Evolutionary conservation across 441 rosid genomes (phyloP), one percentile per base, ranked within the genome.

Genomic region (Melastoma candidum): DNA sequence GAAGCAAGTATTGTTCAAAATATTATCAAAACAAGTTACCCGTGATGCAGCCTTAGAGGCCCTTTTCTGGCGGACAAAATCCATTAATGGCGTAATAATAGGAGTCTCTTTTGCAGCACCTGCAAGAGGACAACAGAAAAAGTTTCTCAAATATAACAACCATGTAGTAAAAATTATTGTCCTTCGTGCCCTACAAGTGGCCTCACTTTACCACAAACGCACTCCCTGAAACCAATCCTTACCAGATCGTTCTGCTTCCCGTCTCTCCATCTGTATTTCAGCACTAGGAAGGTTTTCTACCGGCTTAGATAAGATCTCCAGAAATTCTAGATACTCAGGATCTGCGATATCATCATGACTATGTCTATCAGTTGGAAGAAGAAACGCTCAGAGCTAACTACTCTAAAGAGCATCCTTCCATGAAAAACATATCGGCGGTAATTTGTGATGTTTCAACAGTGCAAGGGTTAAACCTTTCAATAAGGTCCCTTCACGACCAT

Each of bases 291-390:
- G 90, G 74, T 74, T 74, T 80, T 79, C 83, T 36, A 66, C 77
- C 44, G 95, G 97, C 45, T 75, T 78, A 36, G 85, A 81, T 67
- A 86, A 71, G 26, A 63, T 17, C 70, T 89, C 75, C 71, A 89
- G 88, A 62, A 89, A 86, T 49, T 90, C 90, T 58, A 84, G 63
- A 73, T 90, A 90, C 46, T 82, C 89, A 48, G 92, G 82, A 63
- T 90, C 97, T 82, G 60, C 51, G 27, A 41, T 25, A 51, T 53
- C n/a, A 49, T 46, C 3, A 60, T 54, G 53, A 44, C 45, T 50
- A 62, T 45, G 47, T 5, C 45, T 17, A 17, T 39, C 41, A 10
- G 43, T 36, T 6, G 43, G 43, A 36, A 36, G 43, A 36, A 36
- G 10, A 32, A 36, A 36, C 5, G 10, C 10, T 4, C 43, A 36